Evolutionary conservation across 2,329 filamentous ascomycete genomes (phyloP).

Genomic region (Fusarium incarnatum): DNA sequence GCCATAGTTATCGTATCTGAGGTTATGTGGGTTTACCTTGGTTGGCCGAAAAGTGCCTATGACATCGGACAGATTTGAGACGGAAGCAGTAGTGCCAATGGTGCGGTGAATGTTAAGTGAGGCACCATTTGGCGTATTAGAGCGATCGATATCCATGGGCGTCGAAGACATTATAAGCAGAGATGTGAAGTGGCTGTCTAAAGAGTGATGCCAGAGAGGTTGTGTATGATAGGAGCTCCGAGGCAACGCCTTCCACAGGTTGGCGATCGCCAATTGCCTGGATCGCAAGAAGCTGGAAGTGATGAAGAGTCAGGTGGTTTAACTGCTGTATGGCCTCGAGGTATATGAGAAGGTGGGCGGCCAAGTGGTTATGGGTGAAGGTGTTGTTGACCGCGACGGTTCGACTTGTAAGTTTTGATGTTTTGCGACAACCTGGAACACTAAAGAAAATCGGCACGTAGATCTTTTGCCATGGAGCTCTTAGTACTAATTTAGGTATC

Average conservation of each 20-base stretch:
- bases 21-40: slow-evolving; percentile 69
- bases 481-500: not conserved
- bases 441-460: not conserved
- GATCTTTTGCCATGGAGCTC: slow-evolving; percentile 28
- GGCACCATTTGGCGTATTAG: slow-evolving; percentile 54
- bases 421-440: slow-evolving; percentile 23
- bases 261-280: not conserved
- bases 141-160: slow-evolving; percentile 68
- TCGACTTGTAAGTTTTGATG: slow-evolving; percentile 19
- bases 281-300: not conserved
- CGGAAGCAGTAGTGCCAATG: slow-evolving; percentile 57
- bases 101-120: slow-evolving; percentile 64
- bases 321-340: not conserved
- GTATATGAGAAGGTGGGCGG: not conserved
- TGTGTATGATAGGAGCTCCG: not conserved
- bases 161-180: slow-evolving; percentile 60
- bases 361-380: not conserved
- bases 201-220: not conserved
- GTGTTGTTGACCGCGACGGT: slow-evolving; percentile 6
- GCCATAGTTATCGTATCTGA: not conserved
- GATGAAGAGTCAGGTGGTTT: not conserved
- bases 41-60: slow-evolving; percentile 82
- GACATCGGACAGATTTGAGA: slow-evolving; percentile 80
- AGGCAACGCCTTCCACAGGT: slow-evolving; percentile 11
- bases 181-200: not conserved